Evolutionary conservation across 164 flowering plant genomes (phyloP).

Genomic region (Tetracentron sinense): DNA sequence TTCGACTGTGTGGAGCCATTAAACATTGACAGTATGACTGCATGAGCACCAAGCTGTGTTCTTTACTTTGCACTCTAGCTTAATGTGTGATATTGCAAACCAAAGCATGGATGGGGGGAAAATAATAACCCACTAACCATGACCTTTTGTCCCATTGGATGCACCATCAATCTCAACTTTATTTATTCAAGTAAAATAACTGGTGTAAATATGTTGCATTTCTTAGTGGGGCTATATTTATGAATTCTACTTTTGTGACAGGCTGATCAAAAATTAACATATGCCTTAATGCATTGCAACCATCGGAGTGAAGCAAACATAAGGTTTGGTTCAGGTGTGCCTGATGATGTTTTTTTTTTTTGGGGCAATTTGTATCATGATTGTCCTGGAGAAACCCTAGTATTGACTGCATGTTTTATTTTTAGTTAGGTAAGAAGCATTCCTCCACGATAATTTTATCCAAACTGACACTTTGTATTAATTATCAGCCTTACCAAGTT

Average conservation of each 20-base stretch:
- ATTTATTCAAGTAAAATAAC: background rate
- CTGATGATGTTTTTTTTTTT: slow-evolving; percentile 24
- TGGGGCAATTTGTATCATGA: slow-evolving; percentile 6
- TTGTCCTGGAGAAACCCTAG: background rate
- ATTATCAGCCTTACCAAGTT: no score
- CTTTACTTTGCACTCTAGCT: no score
- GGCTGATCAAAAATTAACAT: slow-evolving; percentile 96
- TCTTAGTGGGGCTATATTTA: slow-evolving; percentile 6
- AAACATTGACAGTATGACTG: no score
- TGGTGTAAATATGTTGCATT: background rate
- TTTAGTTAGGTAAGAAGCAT: no score
- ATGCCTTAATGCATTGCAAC: slow-evolving; percentile 78
- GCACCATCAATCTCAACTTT: background rate
- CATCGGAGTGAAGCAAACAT: slow-evolving; percentile 67
- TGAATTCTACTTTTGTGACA: slow-evolving; percentile 28
- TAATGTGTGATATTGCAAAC: background rate
- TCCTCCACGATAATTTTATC: no score
- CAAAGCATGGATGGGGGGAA: background rate
- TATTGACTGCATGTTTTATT: no score
- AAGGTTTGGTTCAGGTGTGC: slow-evolving; percentile 64
- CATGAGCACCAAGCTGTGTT: no score
- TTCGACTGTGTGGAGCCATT: no score
- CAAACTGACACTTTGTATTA: no score
- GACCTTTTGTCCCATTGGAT: background rate
- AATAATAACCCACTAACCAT: background rate